Conservation (phyloP, 2,329 filamentous ascomycete species). For the Fusarium succisae region DNA sequence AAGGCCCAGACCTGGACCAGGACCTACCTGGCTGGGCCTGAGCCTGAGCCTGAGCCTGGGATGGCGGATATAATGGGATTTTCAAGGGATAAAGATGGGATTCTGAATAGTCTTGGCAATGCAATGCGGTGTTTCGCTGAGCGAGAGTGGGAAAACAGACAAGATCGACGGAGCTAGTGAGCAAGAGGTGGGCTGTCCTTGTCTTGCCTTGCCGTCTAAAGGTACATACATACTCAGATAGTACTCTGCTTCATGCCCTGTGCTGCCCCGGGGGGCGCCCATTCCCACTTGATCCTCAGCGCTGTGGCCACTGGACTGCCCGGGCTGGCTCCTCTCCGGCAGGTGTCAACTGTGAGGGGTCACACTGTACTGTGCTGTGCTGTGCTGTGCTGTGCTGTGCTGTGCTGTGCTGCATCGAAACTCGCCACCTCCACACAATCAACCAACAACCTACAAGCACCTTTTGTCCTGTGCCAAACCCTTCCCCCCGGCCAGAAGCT, state of each 20-base stretch:
- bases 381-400: constrained; percentile 30
- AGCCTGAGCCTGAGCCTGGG: not conserved
- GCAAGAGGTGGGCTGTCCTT: not conserved
- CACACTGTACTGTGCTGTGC: constrained; percentile 36
- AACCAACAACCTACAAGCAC: not conserved
- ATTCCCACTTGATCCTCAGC: constrained; percentile 24
- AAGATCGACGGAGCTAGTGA: constrained; percentile 30
- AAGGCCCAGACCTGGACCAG: not conserved
- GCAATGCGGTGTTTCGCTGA: constrained; percentile 7
- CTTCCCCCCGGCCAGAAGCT: constrained; percentile 13
- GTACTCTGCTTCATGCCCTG: not conserved
- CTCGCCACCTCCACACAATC: constrained; percentile 41
- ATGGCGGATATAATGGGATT: constrained; percentile 11
- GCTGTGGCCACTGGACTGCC: not conserved
- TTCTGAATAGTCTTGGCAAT: constrained; percentile 19
- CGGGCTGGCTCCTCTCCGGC: not conserved
- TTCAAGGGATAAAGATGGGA: constrained; percentile 26
- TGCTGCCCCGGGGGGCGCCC: not conserved
- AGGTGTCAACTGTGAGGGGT: not conserved
- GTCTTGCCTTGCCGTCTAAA: not conserved
- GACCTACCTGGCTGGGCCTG: not conserved
- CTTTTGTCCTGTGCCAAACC: not conserved
- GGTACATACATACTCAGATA: not conserved
- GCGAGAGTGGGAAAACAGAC: constrained; percentile 12
- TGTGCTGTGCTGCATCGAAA: constrained; percentile 22